Evolutionary conservation across 768 basidiomycete species (phyloP).

Genomic region (Rhodotorula sphaerocarpa): DNA sequence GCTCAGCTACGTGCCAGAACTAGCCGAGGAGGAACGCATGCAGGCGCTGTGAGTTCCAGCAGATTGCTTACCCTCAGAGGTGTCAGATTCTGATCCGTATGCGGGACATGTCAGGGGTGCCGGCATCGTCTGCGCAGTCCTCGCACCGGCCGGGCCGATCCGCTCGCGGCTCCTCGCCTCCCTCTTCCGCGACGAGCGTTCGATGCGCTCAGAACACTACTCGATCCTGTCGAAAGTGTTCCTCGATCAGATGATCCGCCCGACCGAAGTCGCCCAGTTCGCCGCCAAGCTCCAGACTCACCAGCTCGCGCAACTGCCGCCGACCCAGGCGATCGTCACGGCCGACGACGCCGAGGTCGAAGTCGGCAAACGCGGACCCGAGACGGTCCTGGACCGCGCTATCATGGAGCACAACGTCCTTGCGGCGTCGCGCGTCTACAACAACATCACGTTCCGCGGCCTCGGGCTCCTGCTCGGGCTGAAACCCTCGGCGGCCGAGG

Average conservation of each 20-base stretch:
- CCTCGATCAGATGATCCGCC: conserved; percentile 88
- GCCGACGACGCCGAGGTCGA: conserved; percentile 50
- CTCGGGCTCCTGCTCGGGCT: conserved; percentile 80
- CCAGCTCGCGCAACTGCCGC: conserved; percentile 83
- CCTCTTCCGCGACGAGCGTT: conserved; percentile 87
- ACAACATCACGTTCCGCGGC: conserved; percentile 93
- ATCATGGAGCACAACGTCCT: conserved; percentile 98
- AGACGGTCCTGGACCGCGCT: conserved; percentile 90
- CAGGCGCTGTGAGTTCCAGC: conserved; percentile 67
- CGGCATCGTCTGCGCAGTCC: conserved; percentile 89
- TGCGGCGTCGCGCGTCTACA: conserved; percentile 93
- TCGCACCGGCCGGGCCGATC: conserved; percentile 94
- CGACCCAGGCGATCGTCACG: conserved; percentile 64
- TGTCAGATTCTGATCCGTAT: conserved; percentile 10
- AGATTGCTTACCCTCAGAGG: too few relatives aligned
- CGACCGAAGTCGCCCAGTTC: conserved; percentile 81
- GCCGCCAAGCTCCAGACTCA: conserved; percentile 78
- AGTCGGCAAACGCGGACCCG: conserved; percentile 67
- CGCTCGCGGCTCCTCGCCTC: conserved; percentile 87
- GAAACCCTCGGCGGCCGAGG: conserved; percentile 86
- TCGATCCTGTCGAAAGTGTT: conserved; percentile 97
- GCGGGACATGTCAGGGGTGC: conserved; percentile 54
- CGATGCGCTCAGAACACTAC: conserved; percentile 65
- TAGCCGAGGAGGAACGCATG: conserved; percentile 85
- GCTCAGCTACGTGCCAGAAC: conserved; percentile 52